Evolutionary conservation across 1,284 basidiomycete genomes (phyloP).

Genomic region (Rhodotorula mucilaginosa): DNA sequence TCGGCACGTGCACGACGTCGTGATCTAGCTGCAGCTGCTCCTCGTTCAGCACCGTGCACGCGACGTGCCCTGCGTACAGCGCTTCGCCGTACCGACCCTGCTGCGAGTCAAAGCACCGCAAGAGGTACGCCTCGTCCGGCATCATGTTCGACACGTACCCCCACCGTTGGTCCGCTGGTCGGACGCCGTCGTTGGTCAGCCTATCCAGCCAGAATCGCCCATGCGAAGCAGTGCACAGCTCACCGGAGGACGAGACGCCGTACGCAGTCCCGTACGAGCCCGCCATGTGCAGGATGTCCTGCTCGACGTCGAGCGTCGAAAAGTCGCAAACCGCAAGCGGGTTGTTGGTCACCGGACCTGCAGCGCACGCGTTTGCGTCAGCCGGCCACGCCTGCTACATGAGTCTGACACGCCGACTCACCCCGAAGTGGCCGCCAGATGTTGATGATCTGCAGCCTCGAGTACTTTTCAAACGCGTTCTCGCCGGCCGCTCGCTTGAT

Average conservation of each 20-base stretch:
- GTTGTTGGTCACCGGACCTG: constrained; percentile 45
- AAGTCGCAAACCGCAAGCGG: constrained; percentile 44
- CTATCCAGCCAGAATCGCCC: no score
- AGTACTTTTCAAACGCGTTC: constrained; percentile 29
- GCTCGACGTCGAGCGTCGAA: constrained; percentile 23
- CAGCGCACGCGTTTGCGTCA: not conserved
- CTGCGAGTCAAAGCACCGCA: constrained; percentile 46
- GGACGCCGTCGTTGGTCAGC: not conserved
- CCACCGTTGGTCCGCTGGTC: constrained; percentile 40
- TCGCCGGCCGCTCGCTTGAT: constrained; percentile 28
- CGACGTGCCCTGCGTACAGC: constrained; percentile 22
- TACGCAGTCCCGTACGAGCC: constrained; percentile 42
- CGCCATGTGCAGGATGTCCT: constrained; percentile 38
- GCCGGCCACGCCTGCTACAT: no score
- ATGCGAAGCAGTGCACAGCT: not conserved
- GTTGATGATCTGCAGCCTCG: constrained; percentile 45
- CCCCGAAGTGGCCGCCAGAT: constrained; percentile 46
- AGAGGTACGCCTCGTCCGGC: constrained; percentile 44
- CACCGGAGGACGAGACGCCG: constrained; percentile 40
- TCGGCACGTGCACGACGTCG: constrained; percentile 1
- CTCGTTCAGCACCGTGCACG: constrained; percentile 20
- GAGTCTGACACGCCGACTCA: not conserved
- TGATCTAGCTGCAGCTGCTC: not conserved
- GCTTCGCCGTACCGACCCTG: constrained; percentile 25
- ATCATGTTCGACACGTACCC: constrained; percentile 45